phyloP scores from a whole-genome alignment of 2,329 filamentous ascomycete genomes.

The Tolypocladium tropicale region DNA sequence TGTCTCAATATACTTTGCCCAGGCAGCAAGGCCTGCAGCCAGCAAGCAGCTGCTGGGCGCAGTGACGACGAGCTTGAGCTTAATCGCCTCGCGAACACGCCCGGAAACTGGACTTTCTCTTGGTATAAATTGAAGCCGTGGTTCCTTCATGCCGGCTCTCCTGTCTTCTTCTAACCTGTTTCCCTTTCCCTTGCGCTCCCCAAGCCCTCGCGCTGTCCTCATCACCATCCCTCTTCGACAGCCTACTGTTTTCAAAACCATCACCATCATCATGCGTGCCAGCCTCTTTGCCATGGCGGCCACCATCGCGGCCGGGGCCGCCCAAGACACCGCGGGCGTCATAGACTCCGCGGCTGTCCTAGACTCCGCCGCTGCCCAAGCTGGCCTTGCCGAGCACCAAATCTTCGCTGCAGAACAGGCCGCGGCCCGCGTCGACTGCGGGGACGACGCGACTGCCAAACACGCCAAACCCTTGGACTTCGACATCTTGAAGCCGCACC shows the following conservation, averaged over 20 bases:
- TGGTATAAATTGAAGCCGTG: background rate
- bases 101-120: no score
- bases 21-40: background rate
- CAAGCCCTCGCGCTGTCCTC: background rate
- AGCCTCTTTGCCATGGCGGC: slow-evolving; percentile 13
- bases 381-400: no score
- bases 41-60: background rate
- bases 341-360: no score
- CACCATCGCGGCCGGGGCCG: slow-evolving; percentile 10
- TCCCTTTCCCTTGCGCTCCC: no score
- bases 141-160: background rate
- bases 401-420: no score
- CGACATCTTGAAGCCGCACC: no score
- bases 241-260: background rate
- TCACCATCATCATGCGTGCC: slow-evolving; percentile 9
- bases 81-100: no score
- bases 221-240: background rate
- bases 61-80: background rate
- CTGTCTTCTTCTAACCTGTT: no score
- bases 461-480: no score
- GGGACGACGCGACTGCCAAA: no score
- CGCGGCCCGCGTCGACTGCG: no score
- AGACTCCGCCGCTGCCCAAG: no score
- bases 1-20: background rate
- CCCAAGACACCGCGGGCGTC: slow-evolving; percentile 7